Conservation (phyloP, 2,329 filamentous ascomycete species). For the Sporothrix pseudoabietina region DNA sequence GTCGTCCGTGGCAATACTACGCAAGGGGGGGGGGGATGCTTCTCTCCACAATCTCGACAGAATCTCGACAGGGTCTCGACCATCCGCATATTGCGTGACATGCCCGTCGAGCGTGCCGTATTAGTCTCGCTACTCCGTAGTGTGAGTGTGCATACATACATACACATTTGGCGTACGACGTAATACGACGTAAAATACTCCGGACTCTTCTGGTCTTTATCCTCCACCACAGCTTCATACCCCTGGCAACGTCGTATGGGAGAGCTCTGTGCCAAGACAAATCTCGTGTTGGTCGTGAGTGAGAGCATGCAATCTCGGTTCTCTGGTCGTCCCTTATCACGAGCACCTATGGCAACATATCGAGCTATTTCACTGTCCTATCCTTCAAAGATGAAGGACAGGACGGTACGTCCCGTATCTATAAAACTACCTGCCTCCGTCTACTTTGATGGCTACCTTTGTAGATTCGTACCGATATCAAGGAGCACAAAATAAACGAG, state of each 20-base stretch:
- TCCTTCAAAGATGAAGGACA: not conserved
- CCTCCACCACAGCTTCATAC: not conserved
- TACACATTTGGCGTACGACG: too few species aligned
- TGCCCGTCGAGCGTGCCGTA: not conserved
- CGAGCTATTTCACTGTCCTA: not conserved
- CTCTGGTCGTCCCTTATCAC: not conserved
- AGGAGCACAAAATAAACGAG: slow-evolving; percentile 1
- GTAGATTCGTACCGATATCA: not conserved
- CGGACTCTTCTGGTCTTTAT: not conserved
- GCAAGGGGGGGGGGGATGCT: not conserved
- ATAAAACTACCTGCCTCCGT: too few species aligned
- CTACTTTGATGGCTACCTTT: not conserved
- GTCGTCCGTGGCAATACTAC: not conserved
- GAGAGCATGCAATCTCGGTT: not conserved
- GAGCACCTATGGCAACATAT: not conserved
- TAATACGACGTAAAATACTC: not conserved
- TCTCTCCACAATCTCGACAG: not conserved
- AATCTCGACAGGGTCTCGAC: not conserved
- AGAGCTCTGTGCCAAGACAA: slow-evolving; percentile 26
- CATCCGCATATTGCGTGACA: not conserved
- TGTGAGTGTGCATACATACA: too few species aligned
- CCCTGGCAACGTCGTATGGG: slow-evolving; percentile 14
- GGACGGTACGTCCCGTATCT: not conserved
- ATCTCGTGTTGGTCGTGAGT: slow-evolving; percentile 22
- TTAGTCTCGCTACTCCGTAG: too few species aligned